phyloP scores from a whole-genome alignment of 768 basidiomycete species.

The Mycena maculata region DNA sequence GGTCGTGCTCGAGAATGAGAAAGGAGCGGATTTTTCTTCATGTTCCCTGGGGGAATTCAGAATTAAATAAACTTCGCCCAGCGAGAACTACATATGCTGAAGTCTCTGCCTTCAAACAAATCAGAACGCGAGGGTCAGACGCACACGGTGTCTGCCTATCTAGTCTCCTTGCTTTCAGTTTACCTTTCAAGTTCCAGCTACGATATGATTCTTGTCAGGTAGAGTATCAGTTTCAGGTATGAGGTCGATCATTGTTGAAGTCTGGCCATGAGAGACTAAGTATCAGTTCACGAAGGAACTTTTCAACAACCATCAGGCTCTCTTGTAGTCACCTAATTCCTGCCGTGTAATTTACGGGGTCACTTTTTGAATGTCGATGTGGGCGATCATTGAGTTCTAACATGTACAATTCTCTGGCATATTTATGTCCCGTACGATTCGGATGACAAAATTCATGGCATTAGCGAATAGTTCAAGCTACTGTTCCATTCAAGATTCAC shows the following conservation, averaged over 20 bases:
- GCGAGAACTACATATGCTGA: background rate
- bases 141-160: no score
- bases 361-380: conserved; percentile 2
- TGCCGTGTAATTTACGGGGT: conserved; percentile 1
- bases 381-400: conserved; percentile 1
- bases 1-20: background rate
- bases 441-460: conserved; percentile 6
- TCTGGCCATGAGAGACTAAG: no score
- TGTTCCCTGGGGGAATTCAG: no score
- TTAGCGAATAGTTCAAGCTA: conserved; percentile 3
- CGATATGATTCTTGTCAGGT: background rate
- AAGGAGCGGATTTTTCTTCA: no score
- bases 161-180: background rate
- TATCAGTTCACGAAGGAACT: background rate
- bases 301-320: conserved; percentile 1
- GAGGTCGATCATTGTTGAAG: no score
- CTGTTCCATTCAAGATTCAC: conserved; percentile 2
- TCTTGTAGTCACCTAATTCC: background rate
- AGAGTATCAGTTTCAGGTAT: conserved; percentile 1
- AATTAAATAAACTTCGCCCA: background rate
- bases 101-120: background rate
- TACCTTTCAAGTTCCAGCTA: conserved; percentile 3
- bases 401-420: background rate
- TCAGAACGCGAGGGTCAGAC: conserved; percentile 8
- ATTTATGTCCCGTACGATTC: conserved; percentile 1